These are phyloP conservation scores for Hortiboletus rubellus DNA, from an alignment of 1,284 basidiomycete species.

Conservation along the genomic window DNA sequence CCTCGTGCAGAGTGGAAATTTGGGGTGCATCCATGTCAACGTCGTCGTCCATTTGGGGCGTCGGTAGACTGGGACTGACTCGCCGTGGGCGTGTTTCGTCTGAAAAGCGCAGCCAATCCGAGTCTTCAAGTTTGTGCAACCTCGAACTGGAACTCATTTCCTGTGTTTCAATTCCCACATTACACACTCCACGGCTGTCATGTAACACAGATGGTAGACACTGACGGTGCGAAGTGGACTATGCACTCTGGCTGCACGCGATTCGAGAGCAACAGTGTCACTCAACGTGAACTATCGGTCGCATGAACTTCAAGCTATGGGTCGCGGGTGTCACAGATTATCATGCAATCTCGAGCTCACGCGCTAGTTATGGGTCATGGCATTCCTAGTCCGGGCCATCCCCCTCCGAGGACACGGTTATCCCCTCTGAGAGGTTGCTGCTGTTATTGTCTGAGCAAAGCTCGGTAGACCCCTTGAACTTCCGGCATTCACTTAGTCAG, in stretches of 20 bases:
- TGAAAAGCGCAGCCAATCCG: conserved; percentile 3
- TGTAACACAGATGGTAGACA: conserved; percentile 5
- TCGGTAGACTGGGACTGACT: not conserved
- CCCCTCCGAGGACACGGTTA: too few species aligned
- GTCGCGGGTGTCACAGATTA: too few species aligned
- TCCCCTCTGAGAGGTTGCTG: too few species aligned
- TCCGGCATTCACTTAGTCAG: conserved; percentile 30
- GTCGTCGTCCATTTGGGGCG: conserved; percentile 45
- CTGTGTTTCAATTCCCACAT: conserved; percentile 2
- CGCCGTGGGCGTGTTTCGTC: not conserved
- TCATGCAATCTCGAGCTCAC: too few species aligned
- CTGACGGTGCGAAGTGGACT: too few species aligned
- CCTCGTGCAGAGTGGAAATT: conserved; percentile 73
- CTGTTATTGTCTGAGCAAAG: too few species aligned
- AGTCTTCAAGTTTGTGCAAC: not conserved
- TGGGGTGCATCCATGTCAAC: conserved; percentile 76
- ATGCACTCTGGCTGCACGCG: too few species aligned
- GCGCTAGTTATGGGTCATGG: too few species aligned
- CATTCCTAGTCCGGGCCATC: too few species aligned
- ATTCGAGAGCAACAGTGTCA: not conserved
- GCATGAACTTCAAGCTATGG: not conserved
- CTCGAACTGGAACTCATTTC: not conserved
- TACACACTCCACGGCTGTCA: not conserved
- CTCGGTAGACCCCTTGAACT: not conserved
- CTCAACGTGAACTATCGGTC: not conserved